These are phyloP conservation scores for Polygonum aviculare DNA, from an alignment of 148 eudicot genomes.

Conservation along the genomic window DNA sequence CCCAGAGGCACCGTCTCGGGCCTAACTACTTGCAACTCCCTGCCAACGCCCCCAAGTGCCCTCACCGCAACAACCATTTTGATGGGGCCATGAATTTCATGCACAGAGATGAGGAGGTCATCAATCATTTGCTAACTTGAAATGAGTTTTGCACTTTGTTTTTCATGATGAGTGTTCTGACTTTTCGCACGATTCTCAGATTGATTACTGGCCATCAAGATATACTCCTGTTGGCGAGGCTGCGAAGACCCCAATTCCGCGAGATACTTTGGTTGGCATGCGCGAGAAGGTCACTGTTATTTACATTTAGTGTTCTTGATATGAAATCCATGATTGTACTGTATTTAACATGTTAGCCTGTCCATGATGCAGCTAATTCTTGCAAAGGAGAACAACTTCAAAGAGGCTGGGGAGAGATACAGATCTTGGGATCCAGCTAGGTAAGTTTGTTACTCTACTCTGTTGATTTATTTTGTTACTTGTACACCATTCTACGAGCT, in stretches of 20 bases:
- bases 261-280: constrained; percentile 46
- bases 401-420: constrained; percentile 88
- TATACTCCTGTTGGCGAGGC: constrained; percentile 85
- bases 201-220: constrained; percentile 93
- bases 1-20: constrained; percentile 95
- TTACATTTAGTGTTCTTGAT: not conserved
- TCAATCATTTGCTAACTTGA: not conserved
- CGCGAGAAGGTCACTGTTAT: constrained; percentile 61
- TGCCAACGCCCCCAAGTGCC: constrained; percentile 78
- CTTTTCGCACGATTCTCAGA: constrained; percentile 29
- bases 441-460: constrained; percentile 17
- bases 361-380: constrained; percentile 41
- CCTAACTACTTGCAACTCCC: constrained; percentile 93
- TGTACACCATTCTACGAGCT: not conserved
- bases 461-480: not conserved
- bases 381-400: constrained; percentile 79
- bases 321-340: not conserved
- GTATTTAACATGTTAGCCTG: not conserved
- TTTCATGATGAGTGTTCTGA: constrained; percentile 9
- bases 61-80: constrained; percentile 91
- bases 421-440: constrained; percentile 69
- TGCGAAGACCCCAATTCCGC: constrained; percentile 67
- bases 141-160: not conserved
- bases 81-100: constrained; percentile 94
- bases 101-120: constrained; percentile 96